phyloP scores from a whole-genome alignment of 192 early-diverging fungal genomes.

The Coemansia reversa region DNA sequence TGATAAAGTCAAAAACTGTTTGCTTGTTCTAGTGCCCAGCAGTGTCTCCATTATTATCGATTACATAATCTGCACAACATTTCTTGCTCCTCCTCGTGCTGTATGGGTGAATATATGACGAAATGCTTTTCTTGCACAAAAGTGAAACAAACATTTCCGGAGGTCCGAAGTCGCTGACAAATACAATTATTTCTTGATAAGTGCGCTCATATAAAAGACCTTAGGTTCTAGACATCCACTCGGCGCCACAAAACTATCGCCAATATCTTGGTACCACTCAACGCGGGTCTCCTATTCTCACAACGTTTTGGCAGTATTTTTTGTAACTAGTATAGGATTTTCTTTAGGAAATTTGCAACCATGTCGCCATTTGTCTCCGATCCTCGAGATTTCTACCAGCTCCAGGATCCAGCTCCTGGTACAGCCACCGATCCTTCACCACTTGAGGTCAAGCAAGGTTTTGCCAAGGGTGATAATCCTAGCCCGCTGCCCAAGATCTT shows the following conservation, averaged over 20 bases:
- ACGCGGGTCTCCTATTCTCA: not conserved
- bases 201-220: not conserved
- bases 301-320: not conserved
- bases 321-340: not conserved
- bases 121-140: not conserved
- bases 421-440: slow-evolving; percentile 32
- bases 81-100: not conserved
- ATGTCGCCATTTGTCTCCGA: slow-evolving; percentile 1
- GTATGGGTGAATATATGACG: not conserved
- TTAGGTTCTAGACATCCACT: not conserved
- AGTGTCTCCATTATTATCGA: not conserved
- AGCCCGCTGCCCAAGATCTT: slow-evolving; percentile 58
- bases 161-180: not conserved
- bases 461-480: slow-evolving; percentile 7
- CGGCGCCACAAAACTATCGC: not conserved
- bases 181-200: not conserved
- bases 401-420: slow-evolving; percentile 31
- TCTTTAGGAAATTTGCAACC: not conserved
- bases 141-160: not conserved
- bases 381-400: slow-evolving; percentile 29
- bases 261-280: not conserved
- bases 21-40: too few species aligned
- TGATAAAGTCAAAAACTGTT: too few species aligned
- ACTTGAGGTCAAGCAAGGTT: slow-evolving; percentile 42
- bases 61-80: not conserved